Percentiles rank a stretch among this genome's conserved stretches.
Conservation (phyloP, 306 rosid species). For the Sindora glabra region DNA sequence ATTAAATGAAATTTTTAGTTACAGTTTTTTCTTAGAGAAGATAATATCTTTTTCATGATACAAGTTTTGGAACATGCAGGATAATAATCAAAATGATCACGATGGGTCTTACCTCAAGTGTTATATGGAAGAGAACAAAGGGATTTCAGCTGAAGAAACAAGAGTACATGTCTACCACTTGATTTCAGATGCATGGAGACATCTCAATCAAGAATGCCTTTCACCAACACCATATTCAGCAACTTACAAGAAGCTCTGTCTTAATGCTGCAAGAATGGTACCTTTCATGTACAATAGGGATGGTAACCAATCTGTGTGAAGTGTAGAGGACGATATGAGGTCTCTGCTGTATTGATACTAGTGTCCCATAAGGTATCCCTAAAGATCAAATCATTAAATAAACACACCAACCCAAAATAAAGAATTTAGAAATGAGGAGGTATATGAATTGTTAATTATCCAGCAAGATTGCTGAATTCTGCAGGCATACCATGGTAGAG, state of each 20-base stretch:
- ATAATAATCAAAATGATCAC: conserved; percentile 26
- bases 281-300: conserved; percentile 41
- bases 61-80: conserved; percentile 5
- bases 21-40: no score
- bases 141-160: conserved; percentile 14
- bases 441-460: no score
- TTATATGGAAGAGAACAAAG: conserved; percentile 31
- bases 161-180: conserved; percentile 3
- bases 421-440: no score
- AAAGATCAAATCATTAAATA: no score
- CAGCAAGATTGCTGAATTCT: no score
- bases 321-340: conserved; percentile 27
- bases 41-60: background rate
- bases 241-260: conserved; percentile 29
- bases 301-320: conserved; percentile 26
- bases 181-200: conserved; percentile 51
- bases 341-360: conserved; percentile 10
- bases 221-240: conserved; percentile 27
- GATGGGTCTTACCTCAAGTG: conserved; percentile 55
- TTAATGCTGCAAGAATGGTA: conserved; percentile 45
- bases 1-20: no score
- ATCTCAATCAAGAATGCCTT: conserved; percentile 27
- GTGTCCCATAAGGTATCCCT: background rate
- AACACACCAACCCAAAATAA: no score
- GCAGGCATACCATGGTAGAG: no score